These are phyloP conservation scores for Scenedesmus sp. DNA, from an alignment of 163 green algal species.

Conservation along the genomic window DNA sequence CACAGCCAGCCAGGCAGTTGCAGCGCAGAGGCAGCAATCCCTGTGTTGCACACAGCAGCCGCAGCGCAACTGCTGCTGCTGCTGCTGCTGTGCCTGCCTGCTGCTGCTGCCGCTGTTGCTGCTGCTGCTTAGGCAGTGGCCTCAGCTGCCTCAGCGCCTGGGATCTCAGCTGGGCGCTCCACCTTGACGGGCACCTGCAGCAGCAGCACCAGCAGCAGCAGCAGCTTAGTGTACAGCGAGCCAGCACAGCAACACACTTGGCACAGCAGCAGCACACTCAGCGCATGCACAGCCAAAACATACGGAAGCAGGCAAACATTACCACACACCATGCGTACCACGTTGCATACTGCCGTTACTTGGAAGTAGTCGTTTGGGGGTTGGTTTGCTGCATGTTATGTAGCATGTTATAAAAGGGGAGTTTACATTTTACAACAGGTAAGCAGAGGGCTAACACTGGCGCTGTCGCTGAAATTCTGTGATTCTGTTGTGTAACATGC, in stretches of 20 bases:
- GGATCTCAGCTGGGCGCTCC: constrained; percentile 81
- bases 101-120: constrained; percentile 38
- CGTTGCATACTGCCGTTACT: neutral
- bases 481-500: neutral
- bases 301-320: no score
- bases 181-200: constrained; percentile 79
- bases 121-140: constrained; percentile 8
- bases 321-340: neutral
- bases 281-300: no score
- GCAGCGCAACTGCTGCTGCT: neutral
- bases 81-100: constrained; percentile 29
- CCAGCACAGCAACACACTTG: neutral
- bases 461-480: neutral
- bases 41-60: constrained; percentile 13
- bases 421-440: no score
- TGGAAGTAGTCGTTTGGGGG: neutral
- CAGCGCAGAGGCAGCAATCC: neutral
- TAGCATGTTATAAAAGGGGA: no score
- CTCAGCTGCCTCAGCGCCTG: constrained; percentile 65
- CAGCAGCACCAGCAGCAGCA: constrained; percentile 3
- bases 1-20: neutral
- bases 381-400: no score
- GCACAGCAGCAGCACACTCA: neutral
- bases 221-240: neutral
- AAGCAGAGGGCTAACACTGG: neutral